phyloP scores from a whole-genome alignment of 495 filamentous ascomycete genomes.

The Barbatosphaeria neglecta region DNA sequence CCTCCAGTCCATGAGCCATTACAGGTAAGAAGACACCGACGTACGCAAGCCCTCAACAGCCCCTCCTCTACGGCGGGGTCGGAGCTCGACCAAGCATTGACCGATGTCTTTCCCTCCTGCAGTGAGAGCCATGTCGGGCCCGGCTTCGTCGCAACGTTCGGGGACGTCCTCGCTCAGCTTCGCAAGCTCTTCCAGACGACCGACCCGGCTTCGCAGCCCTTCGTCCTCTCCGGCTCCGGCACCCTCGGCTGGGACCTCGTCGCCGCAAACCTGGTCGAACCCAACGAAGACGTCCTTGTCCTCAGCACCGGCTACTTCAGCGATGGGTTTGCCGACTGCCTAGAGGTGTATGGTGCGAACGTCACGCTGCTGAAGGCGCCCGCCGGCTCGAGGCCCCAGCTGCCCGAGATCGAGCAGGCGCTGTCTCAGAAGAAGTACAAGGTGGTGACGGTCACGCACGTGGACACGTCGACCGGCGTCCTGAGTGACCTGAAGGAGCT shows the following conservation, averaged over 20 bases:
- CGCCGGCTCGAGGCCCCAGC: constrained; percentile 78
- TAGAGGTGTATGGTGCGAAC: constrained; percentile 79
- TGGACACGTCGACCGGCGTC: constrained; percentile 94
- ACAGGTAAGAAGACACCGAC: constrained; percentile 45
- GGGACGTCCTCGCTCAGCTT: constrained; percentile 76
- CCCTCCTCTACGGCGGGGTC: neutral
- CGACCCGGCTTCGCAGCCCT: constrained; percentile 72
- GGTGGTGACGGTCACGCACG: constrained; percentile 85
- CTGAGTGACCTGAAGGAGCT: constrained; percentile 79
- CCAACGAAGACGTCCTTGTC: constrained; percentile 80
- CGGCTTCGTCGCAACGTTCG: constrained; percentile 80
- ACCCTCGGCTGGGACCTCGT: constrained; percentile 96
- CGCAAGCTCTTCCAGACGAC: constrained; percentile 88
- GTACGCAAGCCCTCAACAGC: neutral
- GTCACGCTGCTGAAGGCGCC: constrained; percentile 82
- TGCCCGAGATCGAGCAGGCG: constrained; percentile 75
- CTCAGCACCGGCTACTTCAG: constrained; percentile 95
- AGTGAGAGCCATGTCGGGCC: constrained; percentile 88
- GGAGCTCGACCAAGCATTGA: constrained; percentile 1
- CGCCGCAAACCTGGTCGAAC: constrained; percentile 78
- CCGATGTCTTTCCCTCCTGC: constrained; percentile 1
- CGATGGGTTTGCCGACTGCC: constrained; percentile 85
- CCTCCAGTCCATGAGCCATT: constrained; percentile 88
- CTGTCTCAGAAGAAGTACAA: constrained; percentile 85
- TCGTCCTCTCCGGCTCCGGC: constrained; percentile 86